phyloP scores from a whole-genome alignment of 2,329 filamentous ascomycete species.

The Alternaria brassicae region DNA sequence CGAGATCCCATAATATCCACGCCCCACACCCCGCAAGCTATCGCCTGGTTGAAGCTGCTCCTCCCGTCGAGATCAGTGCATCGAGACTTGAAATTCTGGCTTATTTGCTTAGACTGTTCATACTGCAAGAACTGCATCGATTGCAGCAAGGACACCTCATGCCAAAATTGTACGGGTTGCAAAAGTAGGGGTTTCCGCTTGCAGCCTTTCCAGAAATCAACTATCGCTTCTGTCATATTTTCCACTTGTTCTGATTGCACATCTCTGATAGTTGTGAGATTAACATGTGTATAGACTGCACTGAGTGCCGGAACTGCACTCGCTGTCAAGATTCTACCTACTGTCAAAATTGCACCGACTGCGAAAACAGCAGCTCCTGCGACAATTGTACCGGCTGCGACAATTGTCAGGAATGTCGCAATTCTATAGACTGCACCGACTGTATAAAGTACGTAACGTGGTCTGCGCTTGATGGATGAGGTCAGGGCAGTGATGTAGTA shows the following conservation, averaged over 20 bases:
- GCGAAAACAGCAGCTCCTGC: neutral
- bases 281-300: slow-evolving; percentile 7
- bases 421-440: slow-evolving; percentile 7
- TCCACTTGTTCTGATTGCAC: neutral
- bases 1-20: neutral
- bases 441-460: slow-evolving; percentile 1
- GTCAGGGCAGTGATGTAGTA: neutral
- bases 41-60: neutral
- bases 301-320: slow-evolving; percentile 1
- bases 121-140: neutral
- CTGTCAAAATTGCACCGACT: slow-evolving; percentile 4
- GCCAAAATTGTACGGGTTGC: neutral
- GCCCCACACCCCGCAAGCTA: neutral
- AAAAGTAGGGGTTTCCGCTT: neutral
- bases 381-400: slow-evolving; percentile 8
- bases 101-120: neutral
- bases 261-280: neutral
- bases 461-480: neutral
- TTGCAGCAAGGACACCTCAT: neutral
- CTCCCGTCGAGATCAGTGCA: neutral
- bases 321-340: slow-evolving; percentile 1
- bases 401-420: neutral
- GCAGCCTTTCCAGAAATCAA: neutral
- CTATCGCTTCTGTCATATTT: neutral
- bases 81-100: neutral